Evolutionary conservation across 2,329 filamentous ascomycete species (phyloP).

Genomic region (Aureobasidium sp.): DNA sequence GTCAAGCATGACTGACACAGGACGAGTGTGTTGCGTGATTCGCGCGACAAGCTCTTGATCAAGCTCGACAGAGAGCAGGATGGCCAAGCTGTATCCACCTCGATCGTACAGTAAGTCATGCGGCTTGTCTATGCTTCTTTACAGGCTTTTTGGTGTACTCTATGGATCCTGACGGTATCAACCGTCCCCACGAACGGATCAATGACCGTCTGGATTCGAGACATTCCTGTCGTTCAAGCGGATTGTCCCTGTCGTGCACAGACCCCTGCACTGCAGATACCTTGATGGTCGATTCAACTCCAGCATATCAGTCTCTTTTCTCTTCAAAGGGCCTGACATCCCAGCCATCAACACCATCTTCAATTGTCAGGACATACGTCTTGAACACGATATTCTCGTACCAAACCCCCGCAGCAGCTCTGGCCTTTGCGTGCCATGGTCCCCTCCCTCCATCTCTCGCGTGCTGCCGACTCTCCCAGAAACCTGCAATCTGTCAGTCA

Average conservation of each 20-base stretch:
- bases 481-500: conserved; percentile 41
- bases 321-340: background rate
- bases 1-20: background rate
- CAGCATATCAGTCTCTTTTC: background rate
- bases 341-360: conserved; percentile 59
- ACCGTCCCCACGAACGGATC: background rate
- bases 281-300: background rate
- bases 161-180: too few species aligned
- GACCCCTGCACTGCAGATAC: background rate
- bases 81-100: background rate
- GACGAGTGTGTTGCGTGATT: background rate
- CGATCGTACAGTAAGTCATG: background rate
- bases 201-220: background rate
- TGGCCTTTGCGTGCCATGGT: conserved; percentile 50
- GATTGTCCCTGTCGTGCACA: background rate
- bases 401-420: conserved; percentile 41
- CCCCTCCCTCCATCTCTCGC: conserved; percentile 53
- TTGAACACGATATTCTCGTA: conserved; percentile 38
- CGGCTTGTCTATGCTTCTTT: background rate
- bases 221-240: too few species aligned
- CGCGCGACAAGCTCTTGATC: background rate
- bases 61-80: background rate
- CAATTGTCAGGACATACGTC: conserved; percentile 51
- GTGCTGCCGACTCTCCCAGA: conserved; percentile 55
- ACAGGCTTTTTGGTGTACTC: background rate